Evolutionary conservation across 768 basidiomycete genomes (phyloP).

Genomic region (Collybia nuda): DNA sequence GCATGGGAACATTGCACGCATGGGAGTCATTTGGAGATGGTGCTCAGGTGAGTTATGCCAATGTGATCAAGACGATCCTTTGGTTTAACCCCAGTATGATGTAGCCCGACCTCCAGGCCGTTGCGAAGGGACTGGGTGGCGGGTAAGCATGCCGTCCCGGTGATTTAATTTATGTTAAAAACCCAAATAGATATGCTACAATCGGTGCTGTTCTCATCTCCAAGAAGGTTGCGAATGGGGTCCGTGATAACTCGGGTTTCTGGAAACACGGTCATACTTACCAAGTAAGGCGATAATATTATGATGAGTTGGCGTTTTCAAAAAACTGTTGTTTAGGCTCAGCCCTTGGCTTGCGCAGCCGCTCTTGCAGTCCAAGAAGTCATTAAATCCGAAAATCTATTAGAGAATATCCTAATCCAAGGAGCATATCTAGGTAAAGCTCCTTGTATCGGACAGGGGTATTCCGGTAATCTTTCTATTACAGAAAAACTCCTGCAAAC

Average conservation of each 20-base stretch:
- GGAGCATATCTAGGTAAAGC: slow-evolving; percentile 57
- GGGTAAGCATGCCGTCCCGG: slow-evolving; percentile 48
- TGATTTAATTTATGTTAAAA: not conserved
- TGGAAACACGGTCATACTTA: slow-evolving; percentile 89
- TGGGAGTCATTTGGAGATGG: slow-evolving; percentile 86
- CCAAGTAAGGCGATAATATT: slow-evolving; percentile 43
- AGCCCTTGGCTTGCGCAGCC: slow-evolving; percentile 77
- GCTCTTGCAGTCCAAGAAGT: slow-evolving; percentile 80
- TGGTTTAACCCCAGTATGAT: not conserved
- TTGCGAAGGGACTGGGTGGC: slow-evolving; percentile 89
- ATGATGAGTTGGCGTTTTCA: not conserved
- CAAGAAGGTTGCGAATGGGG: slow-evolving; percentile 65
- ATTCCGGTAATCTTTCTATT: not conserved
- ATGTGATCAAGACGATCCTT: not conserved
- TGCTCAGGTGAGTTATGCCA: slow-evolving; percentile 39
- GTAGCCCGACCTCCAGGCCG: slow-evolving; percentile 82
- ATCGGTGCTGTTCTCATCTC: slow-evolving; percentile 84
- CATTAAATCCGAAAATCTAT: slow-evolving; percentile 67
- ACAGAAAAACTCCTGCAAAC: slow-evolving; percentile 49
- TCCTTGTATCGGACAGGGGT: not conserved
- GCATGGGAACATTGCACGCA: slow-evolving; percentile 84
- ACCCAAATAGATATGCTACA: slow-evolving; percentile 61
- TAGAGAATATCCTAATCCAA: slow-evolving; percentile 58
- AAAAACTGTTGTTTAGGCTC: slow-evolving; percentile 41
- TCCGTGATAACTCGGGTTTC: slow-evolving; percentile 65